These are phyloP conservation scores for Leucocoprinus gongylophorus DNA, from an alignment of 1,284 basidiomycete species.

Conservation along the genomic window DNA sequence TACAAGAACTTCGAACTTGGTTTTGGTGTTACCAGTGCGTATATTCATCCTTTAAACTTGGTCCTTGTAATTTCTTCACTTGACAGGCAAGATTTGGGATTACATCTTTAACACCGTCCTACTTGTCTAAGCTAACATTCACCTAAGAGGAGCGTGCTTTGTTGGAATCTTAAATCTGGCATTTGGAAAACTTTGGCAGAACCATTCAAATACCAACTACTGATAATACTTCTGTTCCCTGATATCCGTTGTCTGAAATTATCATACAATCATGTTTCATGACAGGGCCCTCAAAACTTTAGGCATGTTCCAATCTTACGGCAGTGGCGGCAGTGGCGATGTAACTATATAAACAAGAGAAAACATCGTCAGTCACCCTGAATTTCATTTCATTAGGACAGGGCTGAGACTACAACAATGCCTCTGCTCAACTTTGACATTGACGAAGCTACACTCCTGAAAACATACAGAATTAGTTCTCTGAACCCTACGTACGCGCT, in stretches of 20 bases:
- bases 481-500: conserved; percentile 56
- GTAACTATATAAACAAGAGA: too few species aligned
- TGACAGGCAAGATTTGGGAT: conserved; percentile 87
- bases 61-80: conserved; percentile 10
- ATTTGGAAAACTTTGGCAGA: too few species aligned
- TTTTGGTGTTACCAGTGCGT: conserved; percentile 90
- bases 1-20: conserved; percentile 98
- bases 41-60: conserved; percentile 3
- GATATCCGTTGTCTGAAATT: too few species aligned
- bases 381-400: neutral
- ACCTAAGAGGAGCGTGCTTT: neutral
- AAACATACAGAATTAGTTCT: conserved; percentile 67
- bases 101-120: conserved; percentile 84
- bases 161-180: neutral
- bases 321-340: too few species aligned
- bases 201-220: too few species aligned
- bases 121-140: conserved; percentile 36
- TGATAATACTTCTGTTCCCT: too few species aligned
- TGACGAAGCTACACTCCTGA: conserved; percentile 69
- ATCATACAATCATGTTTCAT: too few species aligned
- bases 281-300: too few species aligned
- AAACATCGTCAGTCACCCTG: neutral
- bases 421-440: conserved; percentile 54
- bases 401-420: conserved; percentile 19
- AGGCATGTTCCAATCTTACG: too few species aligned